These are phyloP conservation scores for Alternaria brassicicola DNA, from an alignment of 2,329 filamentous ascomycete species.

Conservation along the genomic window DNA sequence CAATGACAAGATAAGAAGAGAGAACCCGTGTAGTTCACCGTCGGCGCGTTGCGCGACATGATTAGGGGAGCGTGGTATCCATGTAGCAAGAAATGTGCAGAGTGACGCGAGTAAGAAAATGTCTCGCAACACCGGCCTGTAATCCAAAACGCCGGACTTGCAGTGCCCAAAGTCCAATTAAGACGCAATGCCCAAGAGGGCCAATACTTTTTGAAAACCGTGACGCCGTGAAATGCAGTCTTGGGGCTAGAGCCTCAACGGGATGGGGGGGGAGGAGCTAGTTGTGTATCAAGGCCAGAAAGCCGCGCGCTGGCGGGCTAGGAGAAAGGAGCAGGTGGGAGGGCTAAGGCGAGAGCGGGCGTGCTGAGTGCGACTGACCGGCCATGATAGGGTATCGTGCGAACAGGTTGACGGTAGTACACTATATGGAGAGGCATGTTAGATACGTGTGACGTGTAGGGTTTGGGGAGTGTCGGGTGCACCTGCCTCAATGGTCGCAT, in stretches of 20 bases:
- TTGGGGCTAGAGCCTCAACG: slow-evolving; percentile 29
- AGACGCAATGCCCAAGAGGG: slow-evolving; percentile 46
- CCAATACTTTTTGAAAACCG: slow-evolving; percentile 48
- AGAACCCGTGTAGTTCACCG: slow-evolving; percentile 15
- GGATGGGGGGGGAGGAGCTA: too few species aligned
- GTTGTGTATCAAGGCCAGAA: slow-evolving; percentile 27
- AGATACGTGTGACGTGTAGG: slow-evolving; percentile 34
- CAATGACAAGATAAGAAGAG: slow-evolving; percentile 29
- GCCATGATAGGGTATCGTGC: slow-evolving; percentile 43
- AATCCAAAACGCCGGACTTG: slow-evolving; percentile 49
- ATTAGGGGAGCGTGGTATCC: slow-evolving; percentile 30
- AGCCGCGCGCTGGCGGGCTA: slow-evolving; percentile 28
- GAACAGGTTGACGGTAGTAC: slow-evolving; percentile 39
- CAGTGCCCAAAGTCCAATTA: slow-evolving; percentile 32
- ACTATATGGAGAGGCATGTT: slow-evolving; percentile 32
- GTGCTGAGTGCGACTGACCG: slow-evolving; percentile 36
- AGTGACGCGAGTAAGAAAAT: slow-evolving; percentile 40
- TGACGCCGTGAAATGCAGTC: slow-evolving; percentile 52
- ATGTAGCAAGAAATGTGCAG: slow-evolving; percentile 22
- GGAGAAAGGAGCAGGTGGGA: slow-evolving; percentile 34
- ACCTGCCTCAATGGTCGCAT: slow-evolving; percentile 53
- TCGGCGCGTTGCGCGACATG: slow-evolving; percentile 24
- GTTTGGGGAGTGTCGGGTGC: slow-evolving; percentile 19
- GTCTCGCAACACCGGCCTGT: slow-evolving; percentile 46
- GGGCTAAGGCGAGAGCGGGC: slow-evolving; percentile 31